These are phyloP conservation scores for Wickerhamiella pararugosa DNA, from an alignment of 1,139 yeast genomes.

Conservation along the genomic window DNA sequence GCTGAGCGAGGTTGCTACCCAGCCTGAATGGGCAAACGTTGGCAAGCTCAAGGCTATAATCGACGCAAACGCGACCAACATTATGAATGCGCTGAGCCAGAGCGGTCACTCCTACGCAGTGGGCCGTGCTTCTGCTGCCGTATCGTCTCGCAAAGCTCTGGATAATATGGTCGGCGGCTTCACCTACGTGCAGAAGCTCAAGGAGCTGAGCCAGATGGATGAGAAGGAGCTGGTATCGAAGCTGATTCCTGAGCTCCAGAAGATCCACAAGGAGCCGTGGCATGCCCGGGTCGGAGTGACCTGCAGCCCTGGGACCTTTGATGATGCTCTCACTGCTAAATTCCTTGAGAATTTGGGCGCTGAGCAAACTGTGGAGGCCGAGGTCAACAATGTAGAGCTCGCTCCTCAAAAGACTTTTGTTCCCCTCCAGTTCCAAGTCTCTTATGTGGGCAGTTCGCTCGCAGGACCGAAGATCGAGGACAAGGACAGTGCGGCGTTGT, in stretches of 20 bases:
- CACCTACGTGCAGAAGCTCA: slow-evolving; percentile 57
- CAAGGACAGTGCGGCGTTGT: slow-evolving; percentile 72
- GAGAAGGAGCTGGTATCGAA: slow-evolving; percentile 39
- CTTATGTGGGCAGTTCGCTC: slow-evolving; percentile 60
- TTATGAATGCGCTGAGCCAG: slow-evolving; percentile 65
- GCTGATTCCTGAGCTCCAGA: slow-evolving; percentile 48
- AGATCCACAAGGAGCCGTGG: slow-evolving; percentile 26
- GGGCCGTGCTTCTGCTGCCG: slow-evolving; percentile 47
- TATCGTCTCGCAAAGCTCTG: slow-evolving; percentile 46
- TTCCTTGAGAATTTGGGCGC: slow-evolving; percentile 19
- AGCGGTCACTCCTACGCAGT: slow-evolving; percentile 80
- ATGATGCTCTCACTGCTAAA: slow-evolving; percentile 29
- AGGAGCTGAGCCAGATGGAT: slow-evolving; percentile 41
- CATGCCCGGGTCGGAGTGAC: slow-evolving; percentile 39
- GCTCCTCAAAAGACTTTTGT: slow-evolving; percentile 32
- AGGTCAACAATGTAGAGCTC: slow-evolving; percentile 6
- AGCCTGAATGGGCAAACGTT: slow-evolving; percentile 54
- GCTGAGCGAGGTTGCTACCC: slow-evolving; percentile 55
- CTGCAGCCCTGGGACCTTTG: slow-evolving; percentile 34
- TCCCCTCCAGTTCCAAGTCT: slow-evolving; percentile 76
- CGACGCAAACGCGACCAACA: slow-evolving; percentile 62
- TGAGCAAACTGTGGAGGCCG: slow-evolving; percentile 7
- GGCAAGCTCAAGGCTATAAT: slow-evolving; percentile 63
- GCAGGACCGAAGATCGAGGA: slow-evolving; percentile 54
- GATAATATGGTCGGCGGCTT: slow-evolving; percentile 57